A percentile compares a stretch with the other conserved stretches of the same genome.
Conservation (phyloP, 139 green algal species). For the Bryopsis sp. region DNA sequence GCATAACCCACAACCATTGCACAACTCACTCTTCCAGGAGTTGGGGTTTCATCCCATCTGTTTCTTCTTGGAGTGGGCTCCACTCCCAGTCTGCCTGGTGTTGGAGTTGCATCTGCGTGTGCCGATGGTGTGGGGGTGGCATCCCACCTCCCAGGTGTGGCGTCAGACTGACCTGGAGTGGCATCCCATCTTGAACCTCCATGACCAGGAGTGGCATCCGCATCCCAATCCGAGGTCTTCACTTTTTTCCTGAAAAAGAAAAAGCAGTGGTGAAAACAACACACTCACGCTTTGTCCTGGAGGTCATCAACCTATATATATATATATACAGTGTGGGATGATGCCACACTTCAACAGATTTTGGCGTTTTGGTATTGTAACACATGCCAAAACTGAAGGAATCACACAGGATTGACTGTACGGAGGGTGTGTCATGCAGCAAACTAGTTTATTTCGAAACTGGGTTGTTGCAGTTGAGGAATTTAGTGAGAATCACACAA, state of each 20-base stretch:
- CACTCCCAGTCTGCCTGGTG: not conserved
- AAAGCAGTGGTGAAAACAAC: not conserved
- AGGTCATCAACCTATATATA: too few species aligned
- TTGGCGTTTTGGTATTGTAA: not conserved
- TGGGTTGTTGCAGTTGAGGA: too few species aligned
- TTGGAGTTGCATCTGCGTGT: constrained; percentile 18
- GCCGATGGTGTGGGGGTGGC: not conserved
- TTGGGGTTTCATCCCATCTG: too few species aligned
- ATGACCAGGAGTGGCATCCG: constrained; percentile 59
- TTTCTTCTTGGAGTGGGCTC: not conserved
- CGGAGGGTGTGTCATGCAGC: too few species aligned
- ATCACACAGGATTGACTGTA: too few species aligned
- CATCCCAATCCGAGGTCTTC: constrained; percentile 78
- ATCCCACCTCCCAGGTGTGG: constrained; percentile 25
- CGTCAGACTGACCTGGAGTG: constrained; percentile 40
- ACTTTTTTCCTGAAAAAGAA: constrained; percentile 37
- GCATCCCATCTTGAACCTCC: constrained; percentile 62
- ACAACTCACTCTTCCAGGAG: too few species aligned
- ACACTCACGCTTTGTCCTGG: too few species aligned
- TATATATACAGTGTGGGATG: too few species aligned
- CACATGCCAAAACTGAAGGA: too few species aligned
- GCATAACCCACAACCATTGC: too few species aligned
- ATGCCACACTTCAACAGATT: not conserved
- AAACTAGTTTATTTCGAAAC: too few species aligned
- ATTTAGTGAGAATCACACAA: too few species aligned